Base-by-base conservation (phyloP, 306 rosid species). In the Mimosa pudica region DNA sequence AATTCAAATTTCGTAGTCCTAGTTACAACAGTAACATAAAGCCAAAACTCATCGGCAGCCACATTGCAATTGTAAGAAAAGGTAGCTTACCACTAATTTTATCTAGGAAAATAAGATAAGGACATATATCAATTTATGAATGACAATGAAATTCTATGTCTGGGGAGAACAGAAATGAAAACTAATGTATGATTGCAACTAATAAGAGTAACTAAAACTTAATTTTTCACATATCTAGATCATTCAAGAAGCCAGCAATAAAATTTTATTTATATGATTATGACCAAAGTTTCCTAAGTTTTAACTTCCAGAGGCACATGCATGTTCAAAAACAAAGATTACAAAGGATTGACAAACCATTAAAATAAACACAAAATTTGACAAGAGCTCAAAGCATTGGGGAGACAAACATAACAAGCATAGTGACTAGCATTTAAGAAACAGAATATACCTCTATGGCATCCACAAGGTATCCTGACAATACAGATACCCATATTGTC, bases 391-490 rank as follows among this genome's bases (percentile, higher is more conserved):
- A 30, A 69, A 65, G 17, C 66, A 54, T 63, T 20, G 4, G 12
- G 58, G 52, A 63, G 73, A 67, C 71, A 76, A 73, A 61, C 54
- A 73, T 63, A 73, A 74, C 17, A 62, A 80, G 66, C 57, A 55
- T 49, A 58, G 58, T 45, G 51, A 80, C 76, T 70, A 76, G 72
- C 73, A 62, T 42, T 70, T 48, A 48, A 17, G 54, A 74, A 62
- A 77, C 57, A 63, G 44, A 52, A 30, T 6, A 70, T 88, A 94
- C 98, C 98, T 88, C 65, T 69, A 94, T 88, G 81, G 98, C 96
- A 82, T 88, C 92, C 12, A 94, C 98, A 46, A 94, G 92, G 84
- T 92, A 94, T 80, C 92, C 98, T 62, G 98, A 94, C 81, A 94
- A 84, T 75, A 94, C 12, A 16, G 98, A 94, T 45, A 94, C 86